Percentiles rank a stretch among this genome's conserved stretches.
Evolutionary conservation across 169 alveolate species (phyloP).

Genomic region (Babesia bigemina): DNA sequence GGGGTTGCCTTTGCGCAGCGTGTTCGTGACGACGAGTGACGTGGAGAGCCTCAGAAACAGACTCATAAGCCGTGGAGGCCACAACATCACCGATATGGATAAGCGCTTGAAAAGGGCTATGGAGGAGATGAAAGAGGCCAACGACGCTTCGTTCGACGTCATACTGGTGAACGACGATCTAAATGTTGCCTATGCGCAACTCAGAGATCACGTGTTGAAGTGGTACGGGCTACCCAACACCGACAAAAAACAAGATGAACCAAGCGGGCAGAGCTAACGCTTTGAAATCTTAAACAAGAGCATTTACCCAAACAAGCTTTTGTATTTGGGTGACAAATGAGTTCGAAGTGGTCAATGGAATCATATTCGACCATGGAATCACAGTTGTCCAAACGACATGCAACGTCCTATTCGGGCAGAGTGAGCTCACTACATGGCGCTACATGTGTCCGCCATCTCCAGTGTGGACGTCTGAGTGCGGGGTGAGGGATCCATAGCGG

Average conservation of each 20-base stretch:
- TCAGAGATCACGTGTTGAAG: conserved; percentile 5
- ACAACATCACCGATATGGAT: conserved; percentile 78
- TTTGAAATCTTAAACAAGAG: too few species aligned
- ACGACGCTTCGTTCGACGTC: conserved; percentile 35
- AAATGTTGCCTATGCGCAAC: conserved; percentile 20
- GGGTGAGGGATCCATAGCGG: conserved; percentile 5
- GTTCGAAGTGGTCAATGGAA: too few species aligned
- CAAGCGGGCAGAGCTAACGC: not conserved
- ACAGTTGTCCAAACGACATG: too few species aligned
- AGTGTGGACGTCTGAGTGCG: too few species aligned
- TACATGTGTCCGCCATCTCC: too few species aligned
- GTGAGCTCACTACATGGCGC: too few species aligned
- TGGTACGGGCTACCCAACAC: conserved; percentile 39
- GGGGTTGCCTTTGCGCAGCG: conserved; percentile 65
- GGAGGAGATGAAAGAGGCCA: conserved; percentile 79
- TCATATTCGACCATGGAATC: too few species aligned
- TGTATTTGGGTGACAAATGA: too few species aligned
- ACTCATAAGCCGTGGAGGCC: conserved; percentile 84
- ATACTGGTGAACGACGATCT: conserved; percentile 59
- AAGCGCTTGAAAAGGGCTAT: conserved; percentile 81
- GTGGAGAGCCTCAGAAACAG: conserved; percentile 77
- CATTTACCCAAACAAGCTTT: too few species aligned
- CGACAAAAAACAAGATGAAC: not conserved
- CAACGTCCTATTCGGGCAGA: too few species aligned
- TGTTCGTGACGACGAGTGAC: conserved; percentile 81